phyloP scores from a whole-genome alignment of 345 rosid genomes.

The Kandelia obovata region DNA sequence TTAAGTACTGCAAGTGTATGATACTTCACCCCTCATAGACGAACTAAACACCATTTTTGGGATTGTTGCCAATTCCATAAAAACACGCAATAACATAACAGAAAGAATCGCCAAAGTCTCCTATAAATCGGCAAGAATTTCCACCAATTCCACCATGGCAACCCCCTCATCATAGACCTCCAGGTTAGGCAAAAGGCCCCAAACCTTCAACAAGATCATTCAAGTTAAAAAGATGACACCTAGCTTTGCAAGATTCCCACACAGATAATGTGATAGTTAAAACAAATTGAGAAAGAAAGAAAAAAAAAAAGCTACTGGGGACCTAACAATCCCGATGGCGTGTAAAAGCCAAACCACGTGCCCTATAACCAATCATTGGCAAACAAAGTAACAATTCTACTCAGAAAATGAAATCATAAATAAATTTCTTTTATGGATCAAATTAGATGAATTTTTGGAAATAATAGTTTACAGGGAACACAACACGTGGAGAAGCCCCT shows the following conservation, averaged over 20 bases:
- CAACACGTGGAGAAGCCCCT: not conserved
- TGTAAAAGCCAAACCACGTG: constrained; percentile 1
- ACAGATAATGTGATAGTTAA: constrained; percentile 28
- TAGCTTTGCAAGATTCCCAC: constrained; percentile 41
- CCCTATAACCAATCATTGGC: constrained; percentile 12
- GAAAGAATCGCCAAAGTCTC: constrained; percentile 74
- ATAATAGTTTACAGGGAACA: not conserved
- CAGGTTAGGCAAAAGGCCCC: constrained; percentile 82
- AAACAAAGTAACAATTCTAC: not conserved
- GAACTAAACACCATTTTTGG: constrained; percentile 86
- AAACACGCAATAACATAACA: constrained; percentile 65
- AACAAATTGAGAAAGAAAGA: constrained; percentile 23
- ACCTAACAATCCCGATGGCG: constrained; percentile 10
- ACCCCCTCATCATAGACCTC: constrained; percentile 93
- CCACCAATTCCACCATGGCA: constrained; percentile 75
- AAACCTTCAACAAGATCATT: constrained; percentile 99
- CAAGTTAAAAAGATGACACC: constrained; percentile 50
- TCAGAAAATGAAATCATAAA: not conserved
- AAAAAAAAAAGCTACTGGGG: constrained; percentile 14
- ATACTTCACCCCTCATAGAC: constrained; percentile 81
- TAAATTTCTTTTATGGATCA: not conserved
- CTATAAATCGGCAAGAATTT: constrained; percentile 36
- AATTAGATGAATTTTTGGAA: not conserved
- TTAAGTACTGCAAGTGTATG: constrained; percentile 73
- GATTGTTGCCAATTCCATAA: constrained; percentile 79